Base-by-base conservation (phyloP, 805 yeast genomes). In the Maudiozyma saulgeensis region DNA sequence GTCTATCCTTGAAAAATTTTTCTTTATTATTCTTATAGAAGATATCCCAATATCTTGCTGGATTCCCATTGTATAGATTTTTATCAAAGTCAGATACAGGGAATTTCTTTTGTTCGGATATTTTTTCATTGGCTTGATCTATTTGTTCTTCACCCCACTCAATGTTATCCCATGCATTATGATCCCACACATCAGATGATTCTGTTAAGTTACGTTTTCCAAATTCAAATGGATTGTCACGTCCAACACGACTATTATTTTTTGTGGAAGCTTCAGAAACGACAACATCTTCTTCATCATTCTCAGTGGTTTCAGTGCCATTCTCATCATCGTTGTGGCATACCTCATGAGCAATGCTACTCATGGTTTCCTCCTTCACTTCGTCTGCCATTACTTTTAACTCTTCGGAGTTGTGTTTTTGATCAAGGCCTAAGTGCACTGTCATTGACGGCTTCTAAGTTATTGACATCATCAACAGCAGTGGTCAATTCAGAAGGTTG, bases 81-180 rank as follows among this genome's bases (percentile, higher is more conserved):
- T 86, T 88, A 63, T 91, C 96, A 61, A 84, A 86, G 1, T 87
- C 96, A 35, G 78, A 72, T n/a, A 93, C 99, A 0, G 97, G 98
- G 48, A 73, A 71, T 42, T 83, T 86, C 50, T 79, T 77, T 64
- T 93, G 99, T 54, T 80, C 77, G 21, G 78, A 67, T 35, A 91
- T 84, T 63, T 83, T 80, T 57, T 76, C 81, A 60, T 84, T 76
- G 2, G 96, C 96, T 54, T 84, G 81, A 19, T 71, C 61, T 13
- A 82, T 66, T 64, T 93, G 97, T 57, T 88, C 96, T 47, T 85
- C 89, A 45, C 95, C 97, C 96, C 96, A 90, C 61, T 88, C 96
- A 34, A 89, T 97, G 64, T 93, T 96, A 65, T 93, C 99, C 85
- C 80, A 74, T 0, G 99, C 99, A 64, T 93, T 93, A 63, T 85